Conservation (phyloP, 345 rosid genomes). For the Balakata baccata region DNA sequence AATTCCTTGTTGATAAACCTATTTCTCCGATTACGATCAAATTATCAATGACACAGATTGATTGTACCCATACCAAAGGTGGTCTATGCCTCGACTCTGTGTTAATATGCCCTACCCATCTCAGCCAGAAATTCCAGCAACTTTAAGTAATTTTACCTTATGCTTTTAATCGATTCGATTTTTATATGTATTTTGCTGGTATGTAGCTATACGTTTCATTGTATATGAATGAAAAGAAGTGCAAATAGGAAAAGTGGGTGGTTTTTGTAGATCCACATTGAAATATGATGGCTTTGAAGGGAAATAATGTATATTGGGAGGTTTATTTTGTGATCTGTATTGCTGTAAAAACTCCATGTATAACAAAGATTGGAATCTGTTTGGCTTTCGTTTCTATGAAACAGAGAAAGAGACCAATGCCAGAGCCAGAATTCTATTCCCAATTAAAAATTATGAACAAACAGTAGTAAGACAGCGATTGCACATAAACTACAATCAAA, state of each 20-base stretch:
- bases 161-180: too few species aligned
- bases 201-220: too few species aligned
- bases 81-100: slow-evolving; percentile 38
- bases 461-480: too few species aligned
- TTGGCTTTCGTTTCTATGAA: background rate
- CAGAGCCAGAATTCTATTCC: too few species aligned
- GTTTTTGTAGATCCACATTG: background rate
- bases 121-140: slow-evolving; percentile 12
- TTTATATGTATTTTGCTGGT: too few species aligned
- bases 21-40: slow-evolving; percentile 15
- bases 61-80: slow-evolving; percentile 42
- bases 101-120: slow-evolving; percentile 22
- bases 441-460: too few species aligned
- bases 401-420: too few species aligned
- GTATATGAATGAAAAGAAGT: too few species aligned
- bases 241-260: background rate
- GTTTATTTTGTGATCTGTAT: background rate
- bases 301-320: background rate
- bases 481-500: too few species aligned
- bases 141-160: background rate
- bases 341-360: background rate
- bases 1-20: slow-evolving; percentile 22
- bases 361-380: background rate
- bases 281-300: background rate
- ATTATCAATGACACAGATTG: slow-evolving; percentile 44